Evolutionary conservation across 331 rosid genomes (phyloP).

Genomic region (Pyracantha coccinea): DNA sequence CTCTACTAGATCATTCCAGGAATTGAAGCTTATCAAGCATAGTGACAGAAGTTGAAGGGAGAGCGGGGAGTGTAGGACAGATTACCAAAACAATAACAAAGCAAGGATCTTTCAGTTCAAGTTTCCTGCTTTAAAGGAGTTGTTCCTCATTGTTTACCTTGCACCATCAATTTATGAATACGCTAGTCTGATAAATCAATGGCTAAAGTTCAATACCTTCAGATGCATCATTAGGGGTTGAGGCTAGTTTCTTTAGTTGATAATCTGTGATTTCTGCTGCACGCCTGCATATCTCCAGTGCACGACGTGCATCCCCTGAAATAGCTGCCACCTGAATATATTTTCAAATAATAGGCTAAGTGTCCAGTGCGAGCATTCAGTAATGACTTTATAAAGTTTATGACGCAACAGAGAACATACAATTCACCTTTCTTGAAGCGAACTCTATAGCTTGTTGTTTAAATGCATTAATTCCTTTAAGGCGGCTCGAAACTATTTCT

Average conservation of each 20-base stretch:
- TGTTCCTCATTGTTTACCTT: not conserved
- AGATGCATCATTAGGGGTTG: conserved; percentile 28
- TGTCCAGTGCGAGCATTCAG: not conserved
- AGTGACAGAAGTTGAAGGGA: not conserved
- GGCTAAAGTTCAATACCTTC: conserved; percentile 34
- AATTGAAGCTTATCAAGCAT: not conserved
- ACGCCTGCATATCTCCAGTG: conserved; percentile 88
- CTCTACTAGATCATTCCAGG: not conserved
- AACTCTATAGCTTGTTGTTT: not conserved
- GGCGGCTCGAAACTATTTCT: conserved; percentile 83
- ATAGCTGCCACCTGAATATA: conserved; percentile 83
- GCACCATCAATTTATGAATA: not conserved
- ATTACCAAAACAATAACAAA: not conserved
- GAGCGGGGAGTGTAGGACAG: not conserved
- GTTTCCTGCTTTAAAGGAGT: not conserved
- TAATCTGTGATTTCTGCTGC: conserved; percentile 94
- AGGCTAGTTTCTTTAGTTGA: conserved; percentile 37
- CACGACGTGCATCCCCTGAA: conserved; percentile 98
- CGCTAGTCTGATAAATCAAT: not conserved
- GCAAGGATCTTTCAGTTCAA: not conserved
- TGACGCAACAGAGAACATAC: not conserved
- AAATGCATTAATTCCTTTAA: conserved; percentile 71
- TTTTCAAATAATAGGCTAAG: conserved; percentile 7
- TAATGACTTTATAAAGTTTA: not conserved
- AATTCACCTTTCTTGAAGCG: conserved; percentile 1